Conservation (phyloP, 306 rosid species). For the Fragaria vesca region DNA sequence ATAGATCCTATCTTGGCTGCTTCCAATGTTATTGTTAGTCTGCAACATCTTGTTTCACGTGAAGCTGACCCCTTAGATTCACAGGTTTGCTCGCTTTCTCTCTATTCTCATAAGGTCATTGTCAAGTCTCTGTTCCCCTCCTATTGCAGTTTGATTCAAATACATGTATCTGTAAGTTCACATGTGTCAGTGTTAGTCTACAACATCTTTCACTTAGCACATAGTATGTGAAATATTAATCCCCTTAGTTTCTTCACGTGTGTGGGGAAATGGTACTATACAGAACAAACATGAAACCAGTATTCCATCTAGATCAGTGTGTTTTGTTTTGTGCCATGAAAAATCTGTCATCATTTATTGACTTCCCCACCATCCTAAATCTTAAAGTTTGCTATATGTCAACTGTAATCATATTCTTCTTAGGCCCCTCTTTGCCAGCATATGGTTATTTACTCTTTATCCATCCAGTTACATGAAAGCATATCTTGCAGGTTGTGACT, state of each 20-base stretch:
- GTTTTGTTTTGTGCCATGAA: background rate
- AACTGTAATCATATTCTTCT: background rate
- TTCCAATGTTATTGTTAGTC: conserved; percentile 68
- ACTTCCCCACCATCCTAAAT: background rate
- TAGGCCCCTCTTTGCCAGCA: background rate
- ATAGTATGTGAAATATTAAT: background rate
- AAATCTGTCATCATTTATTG: background rate
- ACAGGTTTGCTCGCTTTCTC: conserved; percentile 42
- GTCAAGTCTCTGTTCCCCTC: background rate
- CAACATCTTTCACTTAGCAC: background rate
- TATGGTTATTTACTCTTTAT: background rate
- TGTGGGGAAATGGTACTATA: background rate
- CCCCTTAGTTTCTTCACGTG: background rate
- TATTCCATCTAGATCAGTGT: background rate
- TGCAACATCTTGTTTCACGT: conserved; percentile 86
- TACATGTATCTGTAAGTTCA: background rate
- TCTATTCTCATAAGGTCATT: background rate
- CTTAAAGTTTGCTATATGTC: background rate
- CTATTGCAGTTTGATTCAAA: background rate
- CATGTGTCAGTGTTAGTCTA: background rate
- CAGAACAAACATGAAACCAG: background rate
- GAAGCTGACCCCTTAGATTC: conserved; percentile 87
- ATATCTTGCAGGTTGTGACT: conserved; percentile 59
- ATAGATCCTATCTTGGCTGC: conserved; percentile 86
- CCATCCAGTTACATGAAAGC: conserved; percentile 1